Evolutionary conservation across 2,329 filamentous ascomycete species (phyloP), one percentile per base, ranked within the genome.

Genomic region (Byssoonygena ceratinophila): DNA sequence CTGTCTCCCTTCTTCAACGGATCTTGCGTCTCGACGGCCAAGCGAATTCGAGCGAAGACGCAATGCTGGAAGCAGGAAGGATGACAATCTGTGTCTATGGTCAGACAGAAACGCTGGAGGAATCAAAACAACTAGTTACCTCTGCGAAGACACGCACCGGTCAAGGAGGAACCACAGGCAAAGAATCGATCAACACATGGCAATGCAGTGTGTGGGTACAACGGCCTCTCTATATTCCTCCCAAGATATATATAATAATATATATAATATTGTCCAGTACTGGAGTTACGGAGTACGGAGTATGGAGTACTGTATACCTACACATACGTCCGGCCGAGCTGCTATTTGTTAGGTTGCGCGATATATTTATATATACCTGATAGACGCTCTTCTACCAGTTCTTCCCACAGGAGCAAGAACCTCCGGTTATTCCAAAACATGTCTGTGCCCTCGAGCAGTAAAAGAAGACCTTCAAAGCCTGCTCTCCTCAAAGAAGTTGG

Each of bases 101-200:
- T n/a, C n/a, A n/a, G n/a, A n/a, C n/a, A n/a, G n/a, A n/a, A n/a
- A n/a, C n/a, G n/a, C n/a, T n/a, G n/a, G n/a, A n/a, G n/a, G n/a
- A n/a, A n/a, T n/a, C n/a, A n/a, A n/a, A n/a, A n/a, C n/a, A n/a
- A n/a, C n/a, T n/a, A n/a, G n/a, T n/a, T n/a, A n/a, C n/a, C n/a
- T n/a, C n/a, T n/a, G n/a, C n/a, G n/a, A n/a, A 34, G 27, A 34
- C 29, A 36, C n/a, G 4, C 9, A 46, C 18, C 9, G 39, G 9
- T 29, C 9, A 29, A 18, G 20, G 29, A 29, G 29, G 45, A 47
- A 46, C 44, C 6, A 12, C 29, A 29, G 18, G n/a, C 44, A 44
- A 11, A 16, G 32, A 47, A 37, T 47, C 31, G 37, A 41, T 41
- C 46, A 41, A 41, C 46, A 49, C 46, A 49, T 49, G 46, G 46